Evolutionary conservation across 257 asterid species (phyloP).

Genomic region (Leptodermis oblonga): DNA sequence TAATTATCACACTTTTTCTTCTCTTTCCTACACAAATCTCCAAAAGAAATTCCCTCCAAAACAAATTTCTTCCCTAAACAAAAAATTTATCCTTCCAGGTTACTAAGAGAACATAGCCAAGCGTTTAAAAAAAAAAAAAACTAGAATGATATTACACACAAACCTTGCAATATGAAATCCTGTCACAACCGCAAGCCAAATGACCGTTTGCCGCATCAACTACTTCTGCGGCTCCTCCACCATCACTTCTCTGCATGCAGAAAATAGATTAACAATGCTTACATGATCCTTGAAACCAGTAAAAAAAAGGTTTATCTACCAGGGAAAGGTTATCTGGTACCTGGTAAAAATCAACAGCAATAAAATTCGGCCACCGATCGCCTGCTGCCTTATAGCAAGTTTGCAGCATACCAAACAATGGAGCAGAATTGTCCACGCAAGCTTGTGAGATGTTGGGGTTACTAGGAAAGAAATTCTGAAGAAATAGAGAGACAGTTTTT

Average conservation of each 20-base stretch:
- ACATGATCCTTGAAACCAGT: neutral
- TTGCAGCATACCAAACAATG: slow-evolving; percentile 41
- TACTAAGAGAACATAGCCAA: no score
- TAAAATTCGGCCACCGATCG: slow-evolving; percentile 87
- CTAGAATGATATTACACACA: neutral
- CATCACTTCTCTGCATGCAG: slow-evolving; percentile 65
- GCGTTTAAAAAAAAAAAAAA: no score
- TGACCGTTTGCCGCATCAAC: slow-evolving; percentile 89
- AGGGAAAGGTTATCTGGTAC: slow-evolving; percentile 23
- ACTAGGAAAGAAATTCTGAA: slow-evolving; percentile 64
- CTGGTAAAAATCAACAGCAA: slow-evolving; percentile 81
- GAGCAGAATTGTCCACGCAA: slow-evolving; percentile 74
- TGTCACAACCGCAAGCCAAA: slow-evolving; percentile 75
- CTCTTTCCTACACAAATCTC: no score
- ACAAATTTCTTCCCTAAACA: no score
- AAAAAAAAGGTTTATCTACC: neutral
- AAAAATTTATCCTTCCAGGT: no score
- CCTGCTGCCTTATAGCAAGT: slow-evolving; percentile 65
- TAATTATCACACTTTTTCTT: no score
- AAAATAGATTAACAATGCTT: neutral
- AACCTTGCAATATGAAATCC: slow-evolving; percentile 85
- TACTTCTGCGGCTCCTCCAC: slow-evolving; percentile 90
- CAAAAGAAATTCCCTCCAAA: no score
- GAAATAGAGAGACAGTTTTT: slow-evolving; percentile 53
- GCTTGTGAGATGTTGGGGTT: slow-evolving; percentile 61